Percentiles rank a stretch among this genome's conserved stretches.
Evolutionary conservation across 179 eudicot species (phyloP).

Genomic region (Pouteria campechiana): DNA sequence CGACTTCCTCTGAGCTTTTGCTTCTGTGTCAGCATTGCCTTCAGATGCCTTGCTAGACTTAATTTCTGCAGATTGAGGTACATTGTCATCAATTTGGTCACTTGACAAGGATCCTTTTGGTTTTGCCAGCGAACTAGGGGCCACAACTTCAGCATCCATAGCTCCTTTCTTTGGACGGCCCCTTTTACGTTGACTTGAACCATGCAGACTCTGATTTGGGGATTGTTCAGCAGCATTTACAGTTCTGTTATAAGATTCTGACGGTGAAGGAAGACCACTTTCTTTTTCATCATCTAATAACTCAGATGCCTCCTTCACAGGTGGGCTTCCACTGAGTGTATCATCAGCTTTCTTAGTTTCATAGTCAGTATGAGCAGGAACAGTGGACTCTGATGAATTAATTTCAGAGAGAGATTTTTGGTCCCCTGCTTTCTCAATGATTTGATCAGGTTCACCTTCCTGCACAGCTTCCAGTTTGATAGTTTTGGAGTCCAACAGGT

Average conservation of each 20-base stretch:
- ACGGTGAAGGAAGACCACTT: conserved; percentile 16
- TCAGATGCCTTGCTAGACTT: conserved; percentile 25
- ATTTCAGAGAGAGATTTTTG: conserved; percentile 17
- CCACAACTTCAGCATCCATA: no score
- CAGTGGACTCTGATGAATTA: conserved; percentile 25
- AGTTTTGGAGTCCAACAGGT: conserved; percentile 12
- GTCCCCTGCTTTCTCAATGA: conserved; percentile 29
- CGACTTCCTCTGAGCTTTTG: conserved; percentile 10
- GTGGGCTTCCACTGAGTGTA: conserved; percentile 14
- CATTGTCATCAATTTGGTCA: conserved; percentile 18
- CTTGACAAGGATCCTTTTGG: neutral
- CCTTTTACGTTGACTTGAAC: conserved; percentile 22
- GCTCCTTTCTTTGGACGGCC: conserved; percentile 24
- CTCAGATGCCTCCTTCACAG: conserved; percentile 17
- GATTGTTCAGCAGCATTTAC: conserved; percentile 31
- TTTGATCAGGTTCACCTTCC: no score
- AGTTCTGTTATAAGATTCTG: conserved; percentile 22
- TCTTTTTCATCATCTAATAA: conserved; percentile 23
- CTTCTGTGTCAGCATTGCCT: conserved; percentile 16
- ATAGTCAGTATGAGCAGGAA: conserved; percentile 12
- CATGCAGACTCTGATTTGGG: conserved; percentile 31
- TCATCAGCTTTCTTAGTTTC: conserved; percentile 19
- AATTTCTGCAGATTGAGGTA: conserved; percentile 13
- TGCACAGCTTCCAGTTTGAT: no score
- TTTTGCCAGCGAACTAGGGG: neutral